These are phyloP conservation scores for Hymenoscyphus albidus DNA, from an alignment of 2,329 filamentous ascomycete species.

Conservation along the genomic window DNA sequence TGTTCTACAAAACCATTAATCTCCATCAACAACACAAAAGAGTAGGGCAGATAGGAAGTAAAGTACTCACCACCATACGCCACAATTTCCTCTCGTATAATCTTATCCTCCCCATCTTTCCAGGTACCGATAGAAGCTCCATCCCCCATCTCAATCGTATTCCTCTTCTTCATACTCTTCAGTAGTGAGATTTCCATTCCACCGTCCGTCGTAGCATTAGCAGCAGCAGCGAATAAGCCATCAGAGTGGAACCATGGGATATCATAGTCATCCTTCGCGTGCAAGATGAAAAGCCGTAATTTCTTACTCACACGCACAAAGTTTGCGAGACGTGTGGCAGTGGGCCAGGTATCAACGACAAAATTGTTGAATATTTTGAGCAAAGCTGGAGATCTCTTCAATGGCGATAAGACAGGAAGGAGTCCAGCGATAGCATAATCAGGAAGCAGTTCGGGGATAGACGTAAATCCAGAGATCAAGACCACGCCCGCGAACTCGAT, in stretches of 20 bases:
- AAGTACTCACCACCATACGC: constrained; percentile 32
- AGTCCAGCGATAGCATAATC: constrained; percentile 74
- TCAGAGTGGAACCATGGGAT: constrained; percentile 73
- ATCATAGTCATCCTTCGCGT: constrained; percentile 76
- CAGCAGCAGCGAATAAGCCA: constrained; percentile 57
- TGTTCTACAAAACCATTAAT: constrained; percentile 49
- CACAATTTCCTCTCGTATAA: constrained; percentile 34
- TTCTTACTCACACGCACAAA: constrained; percentile 49
- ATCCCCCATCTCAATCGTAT: constrained; percentile 33
- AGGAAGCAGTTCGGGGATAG: constrained; percentile 66
- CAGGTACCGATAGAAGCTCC: constrained; percentile 34
- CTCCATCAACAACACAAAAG: constrained; percentile 12
- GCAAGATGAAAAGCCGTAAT: constrained; percentile 68
- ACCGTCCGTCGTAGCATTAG: constrained; percentile 45
- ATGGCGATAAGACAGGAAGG: constrained; percentile 73
- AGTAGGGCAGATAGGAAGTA: too few relatives aligned
- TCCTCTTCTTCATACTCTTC: constrained; percentile 32
- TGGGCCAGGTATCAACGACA: constrained; percentile 80
- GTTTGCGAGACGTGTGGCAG: constrained; percentile 59
- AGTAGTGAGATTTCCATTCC: constrained; percentile 29
- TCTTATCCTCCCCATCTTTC: constrained; percentile 31
- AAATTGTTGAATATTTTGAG: constrained; percentile 56
- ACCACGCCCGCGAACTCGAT: constrained; percentile 75
- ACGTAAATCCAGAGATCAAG: constrained; percentile 75
- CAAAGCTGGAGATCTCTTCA: constrained; percentile 63